Percentiles rank a stretch among this genome's conserved stretches.
Evolutionary conservation across 2,329 filamentous ascomycete species (phyloP).

Genomic region (Zalaria obscura): DNA sequence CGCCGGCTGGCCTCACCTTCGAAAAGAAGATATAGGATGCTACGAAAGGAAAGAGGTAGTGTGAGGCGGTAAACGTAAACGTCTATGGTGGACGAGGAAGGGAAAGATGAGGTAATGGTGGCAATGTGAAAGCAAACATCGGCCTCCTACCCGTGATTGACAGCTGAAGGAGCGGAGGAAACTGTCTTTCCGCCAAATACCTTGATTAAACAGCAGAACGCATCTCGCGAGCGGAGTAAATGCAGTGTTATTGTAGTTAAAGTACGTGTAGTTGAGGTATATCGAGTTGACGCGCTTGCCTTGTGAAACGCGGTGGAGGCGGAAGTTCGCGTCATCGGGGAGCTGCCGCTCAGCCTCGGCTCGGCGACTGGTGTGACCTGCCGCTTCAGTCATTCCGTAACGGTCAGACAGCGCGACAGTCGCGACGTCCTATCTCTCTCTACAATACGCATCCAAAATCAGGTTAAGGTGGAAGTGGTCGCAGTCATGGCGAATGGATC

Average conservation of each 20-base stretch:
- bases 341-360: constrained; percentile 1
- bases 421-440: not conserved
- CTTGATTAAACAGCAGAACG: too few relatives aligned
- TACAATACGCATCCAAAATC: too few relatives aligned
- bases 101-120: not conserved
- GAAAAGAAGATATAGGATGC: too few relatives aligned
- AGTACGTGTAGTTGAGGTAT: too few relatives aligned
- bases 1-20: too few relatives aligned
- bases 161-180: too few relatives aligned
- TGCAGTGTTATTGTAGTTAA: too few relatives aligned
- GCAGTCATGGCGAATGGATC: constrained; percentile 14
- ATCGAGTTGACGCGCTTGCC: too few relatives aligned
- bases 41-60: too few relatives aligned
- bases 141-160: too few relatives aligned
- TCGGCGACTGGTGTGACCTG: not conserved
- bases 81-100: not conserved
- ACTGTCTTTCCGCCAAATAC: too few relatives aligned
- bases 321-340: not conserved
- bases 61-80: not conserved
- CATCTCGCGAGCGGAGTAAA: too few relatives aligned
- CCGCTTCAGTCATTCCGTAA: not conserved
- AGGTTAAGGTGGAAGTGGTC: not conserved
- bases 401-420: not conserved
- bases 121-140: not conserved
- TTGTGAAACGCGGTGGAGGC: not conserved